Conservation (phyloP, 2,329 filamentous ascomycete species). For the Chaetomiaceae sp. region DNA sequence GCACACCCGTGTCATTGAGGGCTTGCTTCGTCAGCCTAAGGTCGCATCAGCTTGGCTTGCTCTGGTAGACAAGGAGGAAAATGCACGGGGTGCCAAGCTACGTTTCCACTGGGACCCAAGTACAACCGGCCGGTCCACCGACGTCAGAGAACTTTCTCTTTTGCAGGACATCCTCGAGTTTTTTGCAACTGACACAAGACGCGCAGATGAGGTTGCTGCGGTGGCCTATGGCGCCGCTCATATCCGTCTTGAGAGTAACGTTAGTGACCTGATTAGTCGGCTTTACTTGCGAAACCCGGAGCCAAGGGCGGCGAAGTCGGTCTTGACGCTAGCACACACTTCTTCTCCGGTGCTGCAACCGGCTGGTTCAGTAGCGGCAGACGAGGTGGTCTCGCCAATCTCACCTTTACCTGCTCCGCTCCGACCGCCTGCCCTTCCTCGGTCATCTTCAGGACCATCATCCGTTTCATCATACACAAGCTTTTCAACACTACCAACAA, state of each 20-base stretch:
- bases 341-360: not conserved
- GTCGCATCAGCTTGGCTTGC: constrained; percentile 18
- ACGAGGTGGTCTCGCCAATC: constrained; percentile 9
- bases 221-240: constrained; percentile 14
- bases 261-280: constrained; percentile 12
- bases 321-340: not conserved
- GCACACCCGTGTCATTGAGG: constrained; percentile 23
- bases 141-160: not conserved
- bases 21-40: constrained; percentile 21
- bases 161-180: constrained; percentile 22
- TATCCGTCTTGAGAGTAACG: constrained; percentile 9
- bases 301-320: not conserved
- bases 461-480: too few species aligned
- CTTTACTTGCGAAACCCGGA: not conserved
- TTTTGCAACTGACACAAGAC: constrained; percentile 8
- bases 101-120: constrained; percentile 20
- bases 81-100: constrained; percentile 12
- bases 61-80: constrained; percentile 18
- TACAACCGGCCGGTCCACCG: constrained; percentile 7
- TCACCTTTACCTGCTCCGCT: constrained; percentile 5
- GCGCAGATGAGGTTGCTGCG: constrained; percentile 6
- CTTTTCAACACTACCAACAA: too few species aligned
- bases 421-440: not conserved
- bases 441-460: too few species aligned
- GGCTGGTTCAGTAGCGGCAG: not conserved